These are phyloP conservation scores for Ceratobasidium sp. DNA, from an alignment of 1,284 basidiomycete genomes.

Conservation along the genomic window DNA sequence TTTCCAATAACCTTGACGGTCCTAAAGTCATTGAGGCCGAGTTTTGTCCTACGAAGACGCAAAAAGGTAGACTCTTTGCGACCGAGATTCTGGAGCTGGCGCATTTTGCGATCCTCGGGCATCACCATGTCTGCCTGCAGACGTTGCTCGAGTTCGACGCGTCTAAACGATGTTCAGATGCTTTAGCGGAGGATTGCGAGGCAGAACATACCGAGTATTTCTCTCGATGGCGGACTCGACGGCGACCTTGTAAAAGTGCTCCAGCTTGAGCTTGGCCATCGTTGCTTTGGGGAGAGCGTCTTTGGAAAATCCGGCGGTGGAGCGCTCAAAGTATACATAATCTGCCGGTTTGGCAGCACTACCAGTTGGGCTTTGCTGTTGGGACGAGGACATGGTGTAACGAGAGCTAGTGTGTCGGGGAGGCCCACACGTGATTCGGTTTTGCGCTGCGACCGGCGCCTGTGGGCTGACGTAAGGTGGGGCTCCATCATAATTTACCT, in stretches of 20 bases:
- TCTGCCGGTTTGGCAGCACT: conserved; percentile 51
- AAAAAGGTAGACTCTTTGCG: conserved; percentile 92
- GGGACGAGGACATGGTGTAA: conserved; percentile 31
- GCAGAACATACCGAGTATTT: conserved; percentile 70
- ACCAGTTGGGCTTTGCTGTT: conserved; percentile 33
- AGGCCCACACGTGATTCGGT: conserved; percentile 28
- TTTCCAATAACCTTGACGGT: conserved; percentile 99
- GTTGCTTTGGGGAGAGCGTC: conserved; percentile 92
- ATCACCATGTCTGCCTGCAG: conserved; percentile 77
- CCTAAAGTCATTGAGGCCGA: conserved; percentile 91
- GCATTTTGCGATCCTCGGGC: conserved; percentile 85
- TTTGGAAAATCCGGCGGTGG: conserved; percentile 82
- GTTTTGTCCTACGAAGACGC: conserved; percentile 88
- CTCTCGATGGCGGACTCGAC: conserved; percentile 91
- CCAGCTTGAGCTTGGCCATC: conserved; percentile 95
- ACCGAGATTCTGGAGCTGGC: conserved; percentile 90
- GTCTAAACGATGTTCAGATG: conserved; percentile 58
- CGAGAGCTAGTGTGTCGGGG: conserved; percentile 8
- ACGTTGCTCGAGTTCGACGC: conserved; percentile 91
- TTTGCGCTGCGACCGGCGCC: conserved; percentile 32
- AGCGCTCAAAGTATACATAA: conserved; percentile 96
- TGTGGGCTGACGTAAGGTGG: conserved; percentile 22
- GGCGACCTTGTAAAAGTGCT: conserved; percentile 96
- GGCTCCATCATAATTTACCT: conserved; percentile 35
- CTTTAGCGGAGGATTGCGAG: neutral